Base-by-base conservation (phyloP, 768 basidiomycete genomes). In the Calocera viscosa region DNA sequence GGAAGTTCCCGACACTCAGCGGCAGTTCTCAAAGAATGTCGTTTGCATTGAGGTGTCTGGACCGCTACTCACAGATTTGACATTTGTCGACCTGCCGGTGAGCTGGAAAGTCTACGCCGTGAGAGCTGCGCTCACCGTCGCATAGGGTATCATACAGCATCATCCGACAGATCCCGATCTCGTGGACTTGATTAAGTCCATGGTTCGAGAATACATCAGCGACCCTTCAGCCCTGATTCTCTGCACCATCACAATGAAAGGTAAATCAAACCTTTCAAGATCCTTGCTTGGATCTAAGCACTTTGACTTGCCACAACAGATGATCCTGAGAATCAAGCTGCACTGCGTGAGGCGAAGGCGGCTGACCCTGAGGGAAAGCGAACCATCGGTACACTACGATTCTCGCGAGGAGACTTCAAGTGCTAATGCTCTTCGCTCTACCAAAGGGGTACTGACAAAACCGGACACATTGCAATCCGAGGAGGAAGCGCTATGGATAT, bases 241-340 rank as follows among this genome's bases (percentile, higher is more conserved):
- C 0, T 67, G 88, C 30, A 82, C 81, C 0, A 80, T 84, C 0
- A 81, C 88, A 0, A 87, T 86, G 70, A 86, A 87, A 74, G 86
- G 86, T 86, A 26, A 11, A 26, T 47, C 24, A 17, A 38, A 38
- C 8, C 43, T 8, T 19, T 7, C 8, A 19, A 12, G 35, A 47
- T 19, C 5, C 14, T 22, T 19, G 5, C 64, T 24, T 2, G 19
- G 14, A 33, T n/a, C 22, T 22, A 34, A 43, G 49, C 16, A 19
- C 34, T 34, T 14, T 40, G n/a, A 65, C 65, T 24, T 63, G 26
- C 30, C 16, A 2, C 47, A 53, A 38, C 65, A 91, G 90, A 88
- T 64, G 88, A 91, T 69, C 88, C 88, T 22, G 87, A 90, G 70
- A 91, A 89, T 47, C 89, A 91, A 73, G 86, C 85, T 0, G 89